Evolutionary conservation across 345 rosid species (phyloP).

Genomic region (Arabidopsis thaliana): TAIR10.1 NC_003071.7:13631501-13632000

Average conservation of each 20-base stretch:
- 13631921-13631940: conserved; percentile 1
- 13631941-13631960: conserved; percentile 3
- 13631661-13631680: conserved; percentile 49
- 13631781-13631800: conserved; percentile 7
- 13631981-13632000: conserved; percentile 35
- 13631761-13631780: conserved; percentile 29
- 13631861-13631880: neutral
- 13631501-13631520: conserved; percentile 47
- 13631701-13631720: conserved; percentile 6
- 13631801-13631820: neutral
- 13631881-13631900: neutral
- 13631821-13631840: neutral
- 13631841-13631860: conserved; percentile 4
- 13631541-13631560: conserved; percentile 47
- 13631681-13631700: conserved; percentile 42
- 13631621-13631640: conserved; percentile 61
- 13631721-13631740: conserved; percentile 13
- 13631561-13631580: conserved; percentile 52
- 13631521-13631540: conserved; percentile 73
- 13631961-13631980: conserved; percentile 23
- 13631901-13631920: neutral
- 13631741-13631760: conserved; percentile 14
- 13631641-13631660: conserved; percentile 70
- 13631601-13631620: conserved; percentile 56
- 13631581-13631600: conserved; percentile 59